These are phyloP conservation scores for Haematococcus sp. DNA, from an alignment of 139 green algal genomes.

Conservation along the genomic window DNA sequence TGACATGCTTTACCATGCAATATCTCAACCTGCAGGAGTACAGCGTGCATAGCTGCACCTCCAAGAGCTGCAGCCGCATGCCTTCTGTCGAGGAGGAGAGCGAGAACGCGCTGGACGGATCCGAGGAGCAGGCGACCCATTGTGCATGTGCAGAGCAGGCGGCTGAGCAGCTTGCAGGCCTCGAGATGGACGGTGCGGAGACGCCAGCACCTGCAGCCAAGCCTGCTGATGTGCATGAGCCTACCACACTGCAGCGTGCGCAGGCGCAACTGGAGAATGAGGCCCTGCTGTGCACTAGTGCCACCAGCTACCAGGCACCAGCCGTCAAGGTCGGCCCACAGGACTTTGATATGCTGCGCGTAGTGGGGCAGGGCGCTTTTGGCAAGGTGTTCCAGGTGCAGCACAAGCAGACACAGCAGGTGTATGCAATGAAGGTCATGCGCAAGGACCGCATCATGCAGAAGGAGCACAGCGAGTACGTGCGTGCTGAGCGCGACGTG, in stretches of 20 bases:
- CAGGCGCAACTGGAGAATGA: background rate
- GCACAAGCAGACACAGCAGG: slow-evolving; percentile 52
- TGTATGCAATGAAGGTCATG: slow-evolving; percentile 98
- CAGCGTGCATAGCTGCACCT: no score
- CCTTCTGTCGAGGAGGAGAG: no score
- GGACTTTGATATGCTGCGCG: slow-evolving; percentile 92
- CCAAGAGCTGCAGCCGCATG: no score
- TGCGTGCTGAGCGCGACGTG: slow-evolving; percentile 86
- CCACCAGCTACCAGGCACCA: background rate
- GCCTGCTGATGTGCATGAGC: no score
- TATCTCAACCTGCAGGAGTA: no score
- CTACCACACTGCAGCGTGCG: background rate
- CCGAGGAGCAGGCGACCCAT: no score
- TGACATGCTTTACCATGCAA: no score
- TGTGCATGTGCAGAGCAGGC: no score
- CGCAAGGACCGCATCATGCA: slow-evolving; percentile 86
- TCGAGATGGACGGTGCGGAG: no score
- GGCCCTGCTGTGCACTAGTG: background rate
- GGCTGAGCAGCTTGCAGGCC: no score
- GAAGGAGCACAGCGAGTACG: slow-evolving; percentile 89
- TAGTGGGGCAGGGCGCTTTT: slow-evolving; percentile 96
- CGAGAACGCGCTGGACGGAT: no score
- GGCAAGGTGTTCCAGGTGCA: slow-evolving; percentile 90
- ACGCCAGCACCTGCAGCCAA: no score
- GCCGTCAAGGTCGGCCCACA: slow-evolving; percentile 54